These are phyloP conservation scores for Kodamaea arcana DNA, from an alignment of 1,139 yeast genomes.

Conservation along the genomic window DNA sequence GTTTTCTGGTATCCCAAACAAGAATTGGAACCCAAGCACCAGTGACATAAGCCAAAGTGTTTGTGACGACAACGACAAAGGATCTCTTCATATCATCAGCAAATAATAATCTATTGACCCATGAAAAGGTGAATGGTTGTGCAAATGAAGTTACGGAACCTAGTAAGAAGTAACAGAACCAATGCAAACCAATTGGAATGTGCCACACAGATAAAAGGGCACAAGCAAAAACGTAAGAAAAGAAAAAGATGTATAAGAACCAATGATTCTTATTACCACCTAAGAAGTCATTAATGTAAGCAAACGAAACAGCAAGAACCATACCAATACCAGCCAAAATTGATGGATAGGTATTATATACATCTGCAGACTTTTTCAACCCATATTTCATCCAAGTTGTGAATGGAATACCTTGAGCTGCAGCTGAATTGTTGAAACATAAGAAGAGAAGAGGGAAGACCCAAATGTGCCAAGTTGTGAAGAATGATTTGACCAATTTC, in stretches of 20 bases:
- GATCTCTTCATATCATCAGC: conserved; percentile 22
- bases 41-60: conserved; percentile 22
- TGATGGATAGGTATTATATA: conserved; percentile 49
- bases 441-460: conserved; percentile 48
- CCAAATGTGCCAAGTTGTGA: conserved; percentile 47
- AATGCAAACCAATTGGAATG: conserved; percentile 44
- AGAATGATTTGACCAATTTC: conserved; percentile 36
- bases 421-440: conserved; percentile 46
- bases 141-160: conserved; percentile 42
- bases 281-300: conserved; percentile 40
- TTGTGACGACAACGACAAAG: conserved; percentile 21
- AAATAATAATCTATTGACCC: conserved; percentile 20
- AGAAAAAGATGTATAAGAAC: conserved; percentile 34
- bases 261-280: conserved; percentile 40
- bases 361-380: conserved; percentile 33
- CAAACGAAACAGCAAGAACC: conserved; percentile 32
- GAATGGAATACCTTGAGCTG: conserved; percentile 45
- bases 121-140: conserved; percentile 22
- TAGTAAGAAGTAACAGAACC: conserved; percentile 44
- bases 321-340: conserved; percentile 44
- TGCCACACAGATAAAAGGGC: conserved; percentile 43
- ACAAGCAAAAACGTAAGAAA: conserved; percentile 38
- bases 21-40: conserved; percentile 24
- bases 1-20: conserved; percentile 31
- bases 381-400: conserved; percentile 49